phyloP scores from a whole-genome alignment of 169 alveolate genomes.

The Cryptosporidium tyzzeri region DNA sequence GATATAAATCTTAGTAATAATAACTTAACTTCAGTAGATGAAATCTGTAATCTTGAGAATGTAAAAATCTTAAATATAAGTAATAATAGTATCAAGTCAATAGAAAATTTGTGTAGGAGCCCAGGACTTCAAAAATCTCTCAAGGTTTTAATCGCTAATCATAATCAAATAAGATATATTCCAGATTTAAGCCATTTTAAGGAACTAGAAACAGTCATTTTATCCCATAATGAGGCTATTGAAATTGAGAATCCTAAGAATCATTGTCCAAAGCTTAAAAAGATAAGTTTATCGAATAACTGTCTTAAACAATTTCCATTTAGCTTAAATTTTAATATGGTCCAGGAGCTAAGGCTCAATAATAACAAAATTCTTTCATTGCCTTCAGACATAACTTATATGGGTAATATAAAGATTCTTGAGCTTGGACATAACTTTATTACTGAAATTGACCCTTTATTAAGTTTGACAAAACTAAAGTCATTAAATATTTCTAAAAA shows the following conservation, averaged over 20 bases:
- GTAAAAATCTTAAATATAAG: slow-evolving; percentile 46
- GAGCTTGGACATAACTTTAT: slow-evolving; percentile 69
- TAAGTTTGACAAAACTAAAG: slow-evolving; percentile 13
- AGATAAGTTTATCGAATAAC: slow-evolving; percentile 54
- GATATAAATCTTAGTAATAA: slow-evolving; percentile 64
- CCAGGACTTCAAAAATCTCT: slow-evolving; percentile 38
- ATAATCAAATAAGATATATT: slow-evolving; percentile 41
- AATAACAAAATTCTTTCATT: slow-evolving; percentile 36
- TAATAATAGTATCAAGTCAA: slow-evolving; percentile 38
- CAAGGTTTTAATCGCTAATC: slow-evolving; percentile 65
- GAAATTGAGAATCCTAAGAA: slow-evolving; percentile 42
- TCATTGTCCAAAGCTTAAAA: slow-evolving; percentile 39
- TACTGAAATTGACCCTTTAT: slow-evolving; percentile 11
- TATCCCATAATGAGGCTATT: slow-evolving; percentile 36
- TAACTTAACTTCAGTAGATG: slow-evolving; percentile 20
- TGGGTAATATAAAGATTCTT: slow-evolving; percentile 57
- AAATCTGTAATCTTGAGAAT: slow-evolving; percentile 34
- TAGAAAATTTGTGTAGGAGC: slow-evolving; percentile 35
- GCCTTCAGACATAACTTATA: slow-evolving; percentile 24
- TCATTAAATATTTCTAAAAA: slow-evolving; percentile 44
- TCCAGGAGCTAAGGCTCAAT: slow-evolving; percentile 54
- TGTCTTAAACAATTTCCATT: slow-evolving; percentile 53
- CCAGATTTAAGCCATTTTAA: slow-evolving; percentile 64
- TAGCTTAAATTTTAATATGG: slow-evolving; percentile 39
- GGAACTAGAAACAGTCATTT: slow-evolving; percentile 43